These are phyloP conservation scores for Fusarium sambucinum DNA, from an alignment of 2,329 filamentous ascomycete genomes.

Conservation along the genomic window DNA sequence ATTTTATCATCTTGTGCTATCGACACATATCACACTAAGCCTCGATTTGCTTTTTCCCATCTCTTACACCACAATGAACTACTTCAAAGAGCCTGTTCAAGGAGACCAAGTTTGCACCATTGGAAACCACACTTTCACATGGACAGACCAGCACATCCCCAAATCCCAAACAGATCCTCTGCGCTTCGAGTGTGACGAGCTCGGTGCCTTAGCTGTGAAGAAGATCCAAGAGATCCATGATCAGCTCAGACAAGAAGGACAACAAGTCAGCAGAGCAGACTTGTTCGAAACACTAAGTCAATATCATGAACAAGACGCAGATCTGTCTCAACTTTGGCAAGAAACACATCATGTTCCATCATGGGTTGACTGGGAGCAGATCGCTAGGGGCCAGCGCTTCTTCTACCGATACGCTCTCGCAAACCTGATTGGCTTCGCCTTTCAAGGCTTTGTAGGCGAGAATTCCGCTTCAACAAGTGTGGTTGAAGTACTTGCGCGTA, in stretches of 20 bases:
- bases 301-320: neutral
- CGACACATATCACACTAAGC: neutral
- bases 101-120: conserved; percentile 8
- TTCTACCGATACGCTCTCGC: conserved; percentile 75
- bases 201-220: conserved; percentile 16
- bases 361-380: conserved; percentile 77
- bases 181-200: conserved; percentile 18
- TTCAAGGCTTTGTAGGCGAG: conserved; percentile 55
- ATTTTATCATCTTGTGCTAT: neutral
- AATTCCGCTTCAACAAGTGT: conserved; percentile 66
- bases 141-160: conserved; percentile 21
- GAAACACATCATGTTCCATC: conserved; percentile 70
- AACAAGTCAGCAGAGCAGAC: conserved; percentile 9
- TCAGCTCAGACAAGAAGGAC: conserved; percentile 1
- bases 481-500: conserved; percentile 74
- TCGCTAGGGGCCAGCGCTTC: conserved; percentile 70
- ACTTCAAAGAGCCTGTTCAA: neutral
- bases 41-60: neutral
- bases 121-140: conserved; percentile 18
- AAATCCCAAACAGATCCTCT: conserved; percentile 28
- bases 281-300: conserved; percentile 19
- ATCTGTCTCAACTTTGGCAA: conserved; percentile 26
- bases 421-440: conserved; percentile 64
- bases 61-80: neutral
- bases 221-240: conserved; percentile 12